phyloP scores from a whole-genome alignment of 2,329 filamentous ascomycete genomes.

The Talaromyces sp. region DNA sequence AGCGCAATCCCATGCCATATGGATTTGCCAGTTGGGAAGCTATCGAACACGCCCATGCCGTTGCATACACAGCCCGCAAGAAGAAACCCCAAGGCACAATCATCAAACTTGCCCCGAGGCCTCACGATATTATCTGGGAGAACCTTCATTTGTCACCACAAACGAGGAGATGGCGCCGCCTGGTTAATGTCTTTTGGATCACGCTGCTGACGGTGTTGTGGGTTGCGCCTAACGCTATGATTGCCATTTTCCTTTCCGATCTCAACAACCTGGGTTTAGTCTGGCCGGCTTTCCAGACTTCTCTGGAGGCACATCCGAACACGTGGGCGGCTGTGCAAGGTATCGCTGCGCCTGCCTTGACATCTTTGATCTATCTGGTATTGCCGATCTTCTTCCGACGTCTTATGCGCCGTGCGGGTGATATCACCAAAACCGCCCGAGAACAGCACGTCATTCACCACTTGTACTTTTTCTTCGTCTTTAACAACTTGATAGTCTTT shows the following conservation, averaged over 20 bases:
- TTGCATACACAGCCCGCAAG: conserved; percentile 75
- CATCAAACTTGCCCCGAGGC: conserved; percentile 74
- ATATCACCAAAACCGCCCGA: conserved; percentile 85
- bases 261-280: conserved; percentile 73
- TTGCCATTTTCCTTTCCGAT: conserved; percentile 89
- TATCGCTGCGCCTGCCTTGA: conserved; percentile 82
- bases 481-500: conserved; percentile 95
- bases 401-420: conserved; percentile 76
- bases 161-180: conserved; percentile 65
- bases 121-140: conserved; percentile 93
- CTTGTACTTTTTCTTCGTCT: conserved; percentile 91
- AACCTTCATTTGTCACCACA: conserved; percentile 73
- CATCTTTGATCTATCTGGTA: conserved; percentile 79
- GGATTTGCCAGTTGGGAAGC: conserved; percentile 92
- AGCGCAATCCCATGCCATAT: conserved; percentile 81
- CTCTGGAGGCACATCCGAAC: conserved; percentile 58
- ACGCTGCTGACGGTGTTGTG: conserved; percentile 74
- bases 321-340: conserved; percentile 89
- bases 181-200: conserved; percentile 83
- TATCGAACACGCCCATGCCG: conserved; percentile 81
- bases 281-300: conserved; percentile 69
- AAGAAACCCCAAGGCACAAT: conserved; percentile 77
- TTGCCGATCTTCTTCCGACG: conserved; percentile 89
- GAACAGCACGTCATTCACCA: conserved; percentile 88
- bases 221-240: conserved; percentile 89